Conservation (phyloP, 148 eudicot genomes). For the Polygonum maritimum region DNA sequence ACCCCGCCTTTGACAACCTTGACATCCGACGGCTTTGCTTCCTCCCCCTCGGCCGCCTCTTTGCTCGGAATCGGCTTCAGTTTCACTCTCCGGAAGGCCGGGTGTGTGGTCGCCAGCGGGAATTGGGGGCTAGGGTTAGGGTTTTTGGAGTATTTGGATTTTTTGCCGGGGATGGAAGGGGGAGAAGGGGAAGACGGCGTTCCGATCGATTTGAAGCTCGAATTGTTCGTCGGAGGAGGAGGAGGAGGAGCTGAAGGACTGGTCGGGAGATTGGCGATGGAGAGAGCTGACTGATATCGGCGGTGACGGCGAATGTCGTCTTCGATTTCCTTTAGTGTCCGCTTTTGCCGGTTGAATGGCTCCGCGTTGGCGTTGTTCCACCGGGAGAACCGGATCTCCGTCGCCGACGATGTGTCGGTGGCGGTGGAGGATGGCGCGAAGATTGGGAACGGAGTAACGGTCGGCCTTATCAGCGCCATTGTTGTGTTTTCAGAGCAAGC, state of each 20-base stretch:
- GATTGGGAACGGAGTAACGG: conserved; percentile 37
- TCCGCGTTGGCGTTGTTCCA: conserved; percentile 94
- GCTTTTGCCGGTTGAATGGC: conserved; percentile 37
- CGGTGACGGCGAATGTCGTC: conserved; percentile 57
- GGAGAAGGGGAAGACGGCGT: conserved; percentile 64
- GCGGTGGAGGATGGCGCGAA: conserved; percentile 33
- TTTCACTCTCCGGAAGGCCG: conserved; percentile 38
- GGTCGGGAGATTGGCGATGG: conserved; percentile 26
- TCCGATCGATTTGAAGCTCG: conserved; percentile 44
- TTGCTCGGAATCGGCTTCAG: conserved; percentile 18
- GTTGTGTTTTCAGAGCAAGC: not conserved
- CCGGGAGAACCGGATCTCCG: conserved; percentile 70
- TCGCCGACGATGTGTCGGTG: conserved; percentile 19
- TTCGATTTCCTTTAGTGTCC: conserved; percentile 50
- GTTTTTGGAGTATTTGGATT: conserved; percentile 60
- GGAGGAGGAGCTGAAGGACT: not conserved
- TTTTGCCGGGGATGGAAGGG: conserved; percentile 58
- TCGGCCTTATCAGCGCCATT: conserved; percentile 35
- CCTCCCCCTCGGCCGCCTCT: conserved; percentile 3
- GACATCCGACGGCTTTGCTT: not conserved
- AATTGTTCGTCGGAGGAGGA: not conserved
- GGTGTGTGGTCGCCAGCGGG: conserved; percentile 18
- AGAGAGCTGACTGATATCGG: conserved; percentile 56
- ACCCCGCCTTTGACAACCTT: conserved; percentile 31
- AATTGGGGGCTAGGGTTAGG: conserved; percentile 12